Base-by-base conservation (phyloP, 2,329 filamentous ascomycete genomes). In the Tothia fuscella region DNA sequence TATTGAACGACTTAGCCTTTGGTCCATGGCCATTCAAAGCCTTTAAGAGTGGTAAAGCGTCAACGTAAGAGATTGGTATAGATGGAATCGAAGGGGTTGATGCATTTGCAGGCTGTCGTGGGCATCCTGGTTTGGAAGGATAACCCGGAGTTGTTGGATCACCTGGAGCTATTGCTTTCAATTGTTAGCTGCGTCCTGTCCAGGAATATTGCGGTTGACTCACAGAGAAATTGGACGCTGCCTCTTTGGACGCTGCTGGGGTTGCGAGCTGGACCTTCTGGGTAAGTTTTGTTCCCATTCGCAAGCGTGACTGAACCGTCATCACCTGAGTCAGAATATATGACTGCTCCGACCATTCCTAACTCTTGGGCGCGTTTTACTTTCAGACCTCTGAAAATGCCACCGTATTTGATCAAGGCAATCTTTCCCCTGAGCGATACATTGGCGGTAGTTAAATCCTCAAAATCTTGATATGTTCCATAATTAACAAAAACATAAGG, bases 61-160 rank as follows among this genome's bases (percentile, higher is more conserved):
- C 89, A 5, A 68, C 63, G 56, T 93, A 95, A 0, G 89, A 95
- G 39, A 96, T 83, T 3, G 89, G 89, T 2, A 95, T 65, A 1
- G 89, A 96, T 0, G 91, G 89, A 41, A 96, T 96, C 3, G 74
- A 78, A 0, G 91, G 84, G 24, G 81, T 91, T 5, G 74, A 72
- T 21, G 73, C 67, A 16, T 85, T 70, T 0, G 80, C 76, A 6
- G 85, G 76, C 44, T 77, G 69, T 19, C 89, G 80, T 26, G 85
- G 83, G 19, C 71, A 82, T n/a, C 82, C 89, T 4, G 88, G 89
- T 58, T 89, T 89, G 1, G 87, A 94, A 6, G 89, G 83, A 55
- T 94, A 95, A 9, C 91, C 91, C 14, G 87, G 86, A 0, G 91
- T 96, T 0, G 91, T 93, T 37, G 89, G 89, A 54, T 96, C 77